Conservation (phyloP, 1,284 basidiomycete species). For the Melampsora occidentalis region DNA sequence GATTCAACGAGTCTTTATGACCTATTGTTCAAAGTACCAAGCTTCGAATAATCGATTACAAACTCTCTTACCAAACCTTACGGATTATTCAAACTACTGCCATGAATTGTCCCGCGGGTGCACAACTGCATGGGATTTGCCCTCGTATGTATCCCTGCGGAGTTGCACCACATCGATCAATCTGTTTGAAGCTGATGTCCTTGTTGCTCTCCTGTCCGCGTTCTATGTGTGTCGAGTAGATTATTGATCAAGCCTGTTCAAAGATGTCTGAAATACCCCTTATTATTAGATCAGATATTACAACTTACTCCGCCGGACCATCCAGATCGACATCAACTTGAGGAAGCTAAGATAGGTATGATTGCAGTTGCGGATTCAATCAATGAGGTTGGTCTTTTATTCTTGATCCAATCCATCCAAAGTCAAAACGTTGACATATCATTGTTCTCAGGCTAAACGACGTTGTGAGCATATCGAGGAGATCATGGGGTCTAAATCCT, state of each 20-base stretch:
- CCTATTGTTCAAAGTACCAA: slow-evolving; percentile 35
- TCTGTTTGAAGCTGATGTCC: not conserved
- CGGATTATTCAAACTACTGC: slow-evolving; percentile 18
- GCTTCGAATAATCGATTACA: slow-evolving; percentile 16
- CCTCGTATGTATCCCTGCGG: slow-evolving; percentile 12
- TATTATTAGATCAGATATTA: slow-evolving; percentile 33
- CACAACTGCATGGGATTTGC: slow-evolving; percentile 37
- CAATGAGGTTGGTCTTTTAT: no score
- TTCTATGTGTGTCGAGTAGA: not conserved
- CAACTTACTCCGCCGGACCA: slow-evolving; percentile 20
- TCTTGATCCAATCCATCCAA: no score
- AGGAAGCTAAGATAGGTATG: slow-evolving; percentile 2
- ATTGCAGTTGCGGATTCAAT: no score
- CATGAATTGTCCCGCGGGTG: slow-evolving; percentile 10
- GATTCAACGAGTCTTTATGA: slow-evolving; percentile 13
- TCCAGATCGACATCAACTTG: slow-evolving; percentile 7
- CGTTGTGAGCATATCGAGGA: no score
- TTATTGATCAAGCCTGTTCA: slow-evolving; percentile 40
- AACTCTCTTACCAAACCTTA: slow-evolving; percentile 1
- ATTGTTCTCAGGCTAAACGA: no score
- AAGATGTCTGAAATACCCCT: slow-evolving; percentile 34
- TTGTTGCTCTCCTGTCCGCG: not conserved
- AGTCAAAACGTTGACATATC: no score
- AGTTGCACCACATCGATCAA: no score
- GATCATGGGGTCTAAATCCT: no score